Evolutionary conservation across 305 asterid genomes (phyloP), one percentile per base, ranked within the genome.

Genomic region (Fraxinus dipetala): DNA sequence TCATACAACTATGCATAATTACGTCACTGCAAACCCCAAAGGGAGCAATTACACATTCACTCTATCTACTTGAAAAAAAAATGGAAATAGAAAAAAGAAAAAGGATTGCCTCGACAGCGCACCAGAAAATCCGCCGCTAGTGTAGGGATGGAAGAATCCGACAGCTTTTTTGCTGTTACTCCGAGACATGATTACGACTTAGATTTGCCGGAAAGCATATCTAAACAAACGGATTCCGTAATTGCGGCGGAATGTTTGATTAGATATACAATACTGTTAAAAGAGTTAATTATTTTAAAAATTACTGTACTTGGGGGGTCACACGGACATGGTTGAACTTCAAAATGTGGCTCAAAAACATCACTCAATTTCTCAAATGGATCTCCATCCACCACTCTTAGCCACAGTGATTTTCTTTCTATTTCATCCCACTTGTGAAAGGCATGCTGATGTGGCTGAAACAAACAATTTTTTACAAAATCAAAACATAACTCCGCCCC

Each of bases 111-210:
- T 93, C 93, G 43, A 96, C 97, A 81, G 98, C 95, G 84, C 99
- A 96, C 99, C 98, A 94, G 28, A 96, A 90, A 56, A 96, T 98
- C 75, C 98, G 90, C 90, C 91, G 76, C 87, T 85, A 79, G 91
- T 87, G 87, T 82, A 87, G 1, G 90, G 88, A 56, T 89, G 90
- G 85, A 89, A 89, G 82, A 89, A 77, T 67, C 84, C 91, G 13
- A 82, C 82, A 5, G 85, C 87, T 77, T 65, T 65, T 11, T 56
- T 20, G 26, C 2, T 56, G 65, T 56, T 56, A 56, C 65, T 56
- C 65, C 65, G 3, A 7, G 65, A 56, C 65, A 56, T 6, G 65
- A 56, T 56, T 56, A 56, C 28, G 65, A 56, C 65, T n/a, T 6
- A 6, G 26, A 56, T 56, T n/a, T n/a, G 26, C 10, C 65, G 26